phyloP scores from a whole-genome alignment of 2,329 filamentous ascomycete genomes.

The Boeremia exigua region DNA sequence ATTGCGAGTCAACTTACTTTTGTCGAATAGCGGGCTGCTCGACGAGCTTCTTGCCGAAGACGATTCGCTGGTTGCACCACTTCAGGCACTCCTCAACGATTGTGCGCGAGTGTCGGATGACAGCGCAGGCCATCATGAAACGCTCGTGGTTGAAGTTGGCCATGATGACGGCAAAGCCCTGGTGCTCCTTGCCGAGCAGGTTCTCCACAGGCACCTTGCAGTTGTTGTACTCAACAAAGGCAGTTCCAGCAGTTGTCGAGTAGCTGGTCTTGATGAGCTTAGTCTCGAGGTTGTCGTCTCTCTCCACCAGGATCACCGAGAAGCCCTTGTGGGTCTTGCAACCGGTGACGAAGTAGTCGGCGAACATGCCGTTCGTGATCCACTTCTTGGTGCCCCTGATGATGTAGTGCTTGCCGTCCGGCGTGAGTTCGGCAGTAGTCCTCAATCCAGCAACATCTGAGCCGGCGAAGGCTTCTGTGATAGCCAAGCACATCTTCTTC shows the following conservation, averaged over 20 bases:
- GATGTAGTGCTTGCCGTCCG: constrained; percentile 60
- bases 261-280: constrained; percentile 82
- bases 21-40: constrained; percentile 81
- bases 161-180: constrained; percentile 84
- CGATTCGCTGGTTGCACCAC: constrained; percentile 85
- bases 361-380: constrained; percentile 83
- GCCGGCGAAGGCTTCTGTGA: constrained; percentile 88
- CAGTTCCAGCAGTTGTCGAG: constrained; percentile 77
- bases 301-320: constrained; percentile 76
- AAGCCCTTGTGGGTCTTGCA: constrained; percentile 81
- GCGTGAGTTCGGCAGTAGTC: constrained; percentile 67
- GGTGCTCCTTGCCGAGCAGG: constrained; percentile 80
- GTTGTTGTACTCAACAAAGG: constrained; percentile 82
- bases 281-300: constrained; percentile 76
- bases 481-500: constrained; percentile 88
- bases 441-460: constrained; percentile 80
- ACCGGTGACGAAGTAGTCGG: constrained; percentile 82
- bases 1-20: constrained; percentile 61
- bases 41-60: constrained; percentile 82
- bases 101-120: constrained; percentile 68
- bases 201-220: constrained; percentile 83
- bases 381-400: constrained; percentile 79
- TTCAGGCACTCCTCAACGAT: constrained; percentile 85
- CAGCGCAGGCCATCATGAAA: constrained; percentile 74
- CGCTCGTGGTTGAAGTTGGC: constrained; percentile 90